These are phyloP conservation scores for Ganoderma multipileum DNA, from an alignment of 1,284 basidiomycete genomes.

Conservation along the genomic window DNA sequence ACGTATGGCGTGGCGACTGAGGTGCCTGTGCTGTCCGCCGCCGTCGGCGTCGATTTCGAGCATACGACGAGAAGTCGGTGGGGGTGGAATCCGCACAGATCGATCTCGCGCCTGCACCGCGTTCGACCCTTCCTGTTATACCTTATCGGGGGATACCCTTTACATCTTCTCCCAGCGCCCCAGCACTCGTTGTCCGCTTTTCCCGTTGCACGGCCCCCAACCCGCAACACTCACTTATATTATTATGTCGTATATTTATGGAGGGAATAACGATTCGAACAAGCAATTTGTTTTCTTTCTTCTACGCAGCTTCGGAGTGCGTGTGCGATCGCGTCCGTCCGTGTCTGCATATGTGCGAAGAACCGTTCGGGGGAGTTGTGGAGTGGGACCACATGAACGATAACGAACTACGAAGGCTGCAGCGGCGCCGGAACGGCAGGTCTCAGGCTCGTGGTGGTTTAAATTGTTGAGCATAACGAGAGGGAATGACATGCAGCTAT, in stretches of 20 bases:
- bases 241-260: constrained; percentile 32
- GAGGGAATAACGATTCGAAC: constrained; percentile 23
- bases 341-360: neutral
- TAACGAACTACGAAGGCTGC: neutral
- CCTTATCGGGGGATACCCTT: neutral
- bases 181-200: neutral
- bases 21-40: neutral
- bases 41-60: too few relatives aligned
- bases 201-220: constrained; percentile 10
- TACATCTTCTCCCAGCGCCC: neutral
- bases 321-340: neutral
- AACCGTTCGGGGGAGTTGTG: neutral
- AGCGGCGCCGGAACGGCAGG: neutral
- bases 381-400: neutral
- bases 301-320: neutral
- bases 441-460: neutral
- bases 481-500: constrained; percentile 15
- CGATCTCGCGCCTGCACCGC: neutral
- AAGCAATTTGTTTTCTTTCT: neutral
- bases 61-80: neutral
- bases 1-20: neutral
- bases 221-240: constrained; percentile 15
- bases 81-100: neutral
- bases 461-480: constrained; percentile 3
- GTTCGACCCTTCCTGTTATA: neutral